Base-by-base conservation (phyloP, 1,284 basidiomycete genomes). In the Ceratorhiza oryzae-sativae region DNA sequence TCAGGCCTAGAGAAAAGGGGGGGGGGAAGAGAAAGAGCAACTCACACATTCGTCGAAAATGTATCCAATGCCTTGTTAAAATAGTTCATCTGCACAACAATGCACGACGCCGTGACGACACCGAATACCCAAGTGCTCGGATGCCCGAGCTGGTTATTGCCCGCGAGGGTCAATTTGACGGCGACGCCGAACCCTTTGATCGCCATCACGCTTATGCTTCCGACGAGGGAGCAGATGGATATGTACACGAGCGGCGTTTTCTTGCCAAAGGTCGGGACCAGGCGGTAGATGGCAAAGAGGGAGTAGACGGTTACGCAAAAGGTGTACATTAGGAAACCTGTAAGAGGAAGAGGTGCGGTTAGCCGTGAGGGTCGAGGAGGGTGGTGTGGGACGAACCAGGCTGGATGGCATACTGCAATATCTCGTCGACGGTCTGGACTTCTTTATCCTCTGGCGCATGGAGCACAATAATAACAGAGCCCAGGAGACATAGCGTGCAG, bases 1-100 rank as follows among this genome's bases (percentile, higher is more conserved):
- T 12, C 27, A 46, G 13, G 15, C 9, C n/a, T n/a, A n/a, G n/a
- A n/a, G n/a, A 46, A 32, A 15, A 62, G 23, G 18, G 6, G 48
- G 23, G 18, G 20, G 25, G 78, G 74, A 73, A 68, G 42, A 77
- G 74, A 58, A 60, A 73, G 36, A 46, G 2, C 59, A 20, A 86
- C 94, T 77, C 85, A 95, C 93, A 98, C 94, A 79, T 98, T 99
- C 53, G 97, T 98, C 3, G 94, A 95, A 81, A 98, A 99, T 1
- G 91, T 94, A 79, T 98, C 97, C 67, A 99, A 86, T 0, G 97
- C 97, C 80, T 98, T 98, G 86, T 98, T 99, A 83, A 98, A 98
- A 84, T 97, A 99, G 83, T 98, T 97, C 93, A 97, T 96, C 82
- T 98, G 96, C 1, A 97, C 88, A 65, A 97, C 79, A 78, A 99